Conservation (phyloP, 1,139 yeast genomes). For the Debaryomyces sp. region DNA sequence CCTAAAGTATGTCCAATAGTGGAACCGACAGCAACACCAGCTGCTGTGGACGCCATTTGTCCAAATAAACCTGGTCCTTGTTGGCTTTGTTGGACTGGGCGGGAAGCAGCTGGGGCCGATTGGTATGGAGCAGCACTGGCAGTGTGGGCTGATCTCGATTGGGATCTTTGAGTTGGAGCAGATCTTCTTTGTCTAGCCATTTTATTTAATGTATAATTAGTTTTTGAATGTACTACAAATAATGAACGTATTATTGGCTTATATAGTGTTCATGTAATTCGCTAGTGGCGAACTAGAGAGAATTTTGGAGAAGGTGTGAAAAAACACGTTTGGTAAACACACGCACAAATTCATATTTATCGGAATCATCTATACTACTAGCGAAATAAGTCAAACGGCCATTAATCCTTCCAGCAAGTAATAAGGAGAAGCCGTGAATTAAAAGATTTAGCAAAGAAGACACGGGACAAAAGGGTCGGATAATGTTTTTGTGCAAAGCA, state of each 20-base stretch:
- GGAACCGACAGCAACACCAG: slow-evolving; percentile 99
- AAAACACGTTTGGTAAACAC: neutral
- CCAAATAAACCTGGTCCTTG: slow-evolving; percentile 83
- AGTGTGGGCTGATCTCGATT: slow-evolving; percentile 74
- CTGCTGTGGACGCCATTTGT: slow-evolving; percentile 98
- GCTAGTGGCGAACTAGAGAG: slow-evolving; percentile 6
- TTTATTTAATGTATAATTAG: slow-evolving; percentile 8
- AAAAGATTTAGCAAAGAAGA: neutral
- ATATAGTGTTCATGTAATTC: neutral
- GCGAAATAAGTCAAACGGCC: neutral
- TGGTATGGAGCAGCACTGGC: slow-evolving; percentile 62
- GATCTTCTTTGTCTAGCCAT: slow-evolving; percentile 72
- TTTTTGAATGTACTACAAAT: neutral
- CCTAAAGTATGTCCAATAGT: slow-evolving; percentile 96
- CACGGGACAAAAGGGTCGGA: neutral
- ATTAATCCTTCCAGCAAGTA: neutral
- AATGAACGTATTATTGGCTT: slow-evolving; percentile 1
- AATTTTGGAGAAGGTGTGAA: neutral
- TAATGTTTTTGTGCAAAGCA: neutral
- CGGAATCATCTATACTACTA: neutral
- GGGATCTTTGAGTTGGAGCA: slow-evolving; percentile 63
- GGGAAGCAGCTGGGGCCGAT: slow-evolving; percentile 40
- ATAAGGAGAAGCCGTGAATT: neutral
- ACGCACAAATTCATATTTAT: neutral
- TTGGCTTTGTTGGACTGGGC: slow-evolving; percentile 43